Base-by-base conservation (phyloP, 805 yeast genomes). In the Starmerella floris region DNA sequence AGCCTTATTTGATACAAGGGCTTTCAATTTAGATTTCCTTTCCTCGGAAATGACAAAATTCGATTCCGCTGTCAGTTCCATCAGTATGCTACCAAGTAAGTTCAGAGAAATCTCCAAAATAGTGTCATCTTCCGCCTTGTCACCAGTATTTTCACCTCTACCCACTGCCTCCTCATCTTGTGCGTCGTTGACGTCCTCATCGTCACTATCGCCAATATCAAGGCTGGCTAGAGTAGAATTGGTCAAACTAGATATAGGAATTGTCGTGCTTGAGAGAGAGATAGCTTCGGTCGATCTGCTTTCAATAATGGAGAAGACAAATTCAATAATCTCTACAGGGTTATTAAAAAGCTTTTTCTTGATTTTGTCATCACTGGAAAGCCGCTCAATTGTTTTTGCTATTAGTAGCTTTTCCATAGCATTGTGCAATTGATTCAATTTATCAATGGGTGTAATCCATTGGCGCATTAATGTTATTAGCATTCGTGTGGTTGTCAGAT, bases 331-430 rank as follows among this genome's bases (percentile, higher is more conserved):
- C 37, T 77, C 81, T 2, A 60, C 59, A 0, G 85, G 77, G 2
- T 77, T 68, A 30, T 65, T 65, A 6, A 77, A 68, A 23, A 79
- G 55, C 35, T 66, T 67, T 8, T 76, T 73, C 46, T 73, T 79
- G 54, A 79, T 76, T 15, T 23, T 21, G 1, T 28, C 31, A 23
- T 49, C 45, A 6, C 31, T 34, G 2, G 43, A 20, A 10, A 50
- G 33, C 15, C 35, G 13, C 31, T 50, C 54, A 2, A 46, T 40
- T 1, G 43, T 27, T 25, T 49, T 51, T 6, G 51, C 52, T 4
- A 25, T 31, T 61, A 30, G 82, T 61, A 41, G 72, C 65, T 27
- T 32, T 15, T 11, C 4, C 21, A 26, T 3, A 2, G 37, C 69
- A n/a, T n/a, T n/a, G n/a, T n/a, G n/a, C n/a, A n/a, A n/a, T n/a